Base-by-base conservation (phyloP, 106 monocot species). In the Platanthera zijinensis region DNA sequence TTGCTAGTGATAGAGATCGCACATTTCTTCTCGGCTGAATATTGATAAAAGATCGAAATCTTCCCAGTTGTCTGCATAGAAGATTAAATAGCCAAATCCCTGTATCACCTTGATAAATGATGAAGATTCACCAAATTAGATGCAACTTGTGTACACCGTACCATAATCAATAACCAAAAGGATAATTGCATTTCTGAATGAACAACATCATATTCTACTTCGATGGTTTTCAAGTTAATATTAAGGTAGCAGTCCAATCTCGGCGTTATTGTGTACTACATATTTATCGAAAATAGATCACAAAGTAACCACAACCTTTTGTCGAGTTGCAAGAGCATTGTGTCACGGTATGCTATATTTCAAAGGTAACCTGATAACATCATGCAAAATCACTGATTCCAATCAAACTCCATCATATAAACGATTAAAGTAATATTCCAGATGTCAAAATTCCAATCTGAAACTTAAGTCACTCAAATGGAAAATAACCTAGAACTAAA, bases 351-450 rank as follows among this genome's bases (percentile, higher is more conserved):
- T 18, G 51, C 10, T 72, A 8, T 19, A 46, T 48, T 51, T 51
- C 72, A 72, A 22, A 50, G 21, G 1, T 22, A 50, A 11, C 49
- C 70, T 46, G 21, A 72, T 15, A 21, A 72, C 50, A 21, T 50
- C 22, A 72, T 51, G 18, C 51, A 72, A 50, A 72, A 72, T 14
- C 6, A 10, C 72, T 72, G 49, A 72, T 21, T 72, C 72, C 72
- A 72, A 72, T 51, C 51, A 72, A 50, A 19, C 15, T 50, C 39
- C 48, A 70, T 70, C 70, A 47, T 70, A 48, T 70, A 70, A 39
- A 70, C 25, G 48, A 11, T 48, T 17, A 46, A 17, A 48, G 46
- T n/a, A 45, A 18, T 51, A 50, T 50, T 10, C 72, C 50, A 50
- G 50, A 72, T 21, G 22, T 15, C 45, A 72, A 19, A 50, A 51